Percentiles rank a stretch among this genome's conserved stretches.
Evolutionary conservation across 345 rosid species (phyloP).

Genomic region (Noccaea caerulescens): DNA sequence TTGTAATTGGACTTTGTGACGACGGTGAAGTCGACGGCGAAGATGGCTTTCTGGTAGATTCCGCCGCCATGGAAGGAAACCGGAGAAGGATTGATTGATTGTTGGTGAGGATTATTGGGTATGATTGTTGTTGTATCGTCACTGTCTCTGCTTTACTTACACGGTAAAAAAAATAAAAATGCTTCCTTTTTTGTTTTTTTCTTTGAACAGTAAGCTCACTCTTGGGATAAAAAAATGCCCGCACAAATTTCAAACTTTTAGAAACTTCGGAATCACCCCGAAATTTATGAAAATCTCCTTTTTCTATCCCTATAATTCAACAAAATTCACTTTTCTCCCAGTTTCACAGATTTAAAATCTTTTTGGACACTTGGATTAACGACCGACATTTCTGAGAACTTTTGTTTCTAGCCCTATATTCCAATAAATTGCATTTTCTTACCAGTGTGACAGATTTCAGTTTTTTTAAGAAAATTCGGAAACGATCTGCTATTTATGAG

Average conservation of each 20-base stretch:
- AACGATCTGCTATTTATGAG: background rate
- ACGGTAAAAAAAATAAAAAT: constrained; percentile 29
- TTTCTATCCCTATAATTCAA: background rate
- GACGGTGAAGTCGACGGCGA: constrained; percentile 27
- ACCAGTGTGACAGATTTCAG: background rate
- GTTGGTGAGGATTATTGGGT: constrained; percentile 30
- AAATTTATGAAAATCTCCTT: background rate
- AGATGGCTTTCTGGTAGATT: constrained; percentile 22
- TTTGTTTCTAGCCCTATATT: background rate
- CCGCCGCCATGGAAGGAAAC: constrained; percentile 37
- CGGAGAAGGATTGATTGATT: constrained; percentile 29
- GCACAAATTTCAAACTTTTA: constrained; percentile 36
- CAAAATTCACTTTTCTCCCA: background rate
- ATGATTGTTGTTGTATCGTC: constrained; percentile 34
- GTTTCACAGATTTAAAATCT: background rate
- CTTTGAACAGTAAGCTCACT: background rate
- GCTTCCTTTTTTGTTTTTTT: constrained; percentile 16
- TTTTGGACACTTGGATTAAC: background rate
- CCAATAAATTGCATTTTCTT: background rate
- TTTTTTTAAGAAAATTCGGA: background rate
- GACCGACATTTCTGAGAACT: background rate
- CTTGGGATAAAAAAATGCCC: constrained; percentile 5
- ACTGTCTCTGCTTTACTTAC: constrained; percentile 21
- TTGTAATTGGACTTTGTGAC: constrained; percentile 40
- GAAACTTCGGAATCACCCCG: background rate